Base-by-base conservation (phyloP, 257 asterid species). In the Vinca minor region DNA sequence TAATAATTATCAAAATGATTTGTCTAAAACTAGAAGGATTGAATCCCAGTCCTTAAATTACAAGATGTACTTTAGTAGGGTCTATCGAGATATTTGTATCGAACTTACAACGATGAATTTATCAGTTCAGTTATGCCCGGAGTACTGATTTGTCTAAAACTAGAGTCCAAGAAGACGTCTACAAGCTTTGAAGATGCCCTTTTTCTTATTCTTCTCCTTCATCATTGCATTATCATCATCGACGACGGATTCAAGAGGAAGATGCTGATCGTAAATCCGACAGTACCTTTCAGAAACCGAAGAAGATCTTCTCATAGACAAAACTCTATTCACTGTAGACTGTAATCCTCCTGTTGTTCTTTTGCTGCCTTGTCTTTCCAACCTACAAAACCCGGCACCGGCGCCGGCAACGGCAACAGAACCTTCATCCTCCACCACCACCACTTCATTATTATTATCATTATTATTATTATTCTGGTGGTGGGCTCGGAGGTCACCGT, bases 241-340 rank as follows among this genome's bases (percentile, higher is more conserved):
- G 3, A 39, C 8, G 4, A 68, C 65, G 1, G 77, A 63, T 69
- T 68, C 55, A 32, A 56, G 42, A 1, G 53, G 53, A 1, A 50
- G 69, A 56, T 61, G 54, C 62, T 78, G 83, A 64, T 71, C 79
- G 48, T 73, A 65, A 41, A 82, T 78, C 80, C 77, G 73, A 49
- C 77, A 69, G 68, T 81, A 79, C 68, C 70, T 69, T 45, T 82
- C 87, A 1, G 81, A 71, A 62, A 74, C 72, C 10, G 84, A 79
- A 1, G 84, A 66, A 69, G 81, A 74, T 76, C 84, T 79, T 70
- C 74, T 63, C 57, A 69, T 44, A 0, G 84, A 74, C 49, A 79
- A 65, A n/a, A 64, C 79, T 71, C 66, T 72, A 25, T 72, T 74
- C 73, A 74, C 60, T 4, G 75, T 66, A 63, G 82, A 55, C 23